Base-by-base conservation (phyloP, 2,329 filamentous ascomycete species). In the Fusarium sp. region DNA sequence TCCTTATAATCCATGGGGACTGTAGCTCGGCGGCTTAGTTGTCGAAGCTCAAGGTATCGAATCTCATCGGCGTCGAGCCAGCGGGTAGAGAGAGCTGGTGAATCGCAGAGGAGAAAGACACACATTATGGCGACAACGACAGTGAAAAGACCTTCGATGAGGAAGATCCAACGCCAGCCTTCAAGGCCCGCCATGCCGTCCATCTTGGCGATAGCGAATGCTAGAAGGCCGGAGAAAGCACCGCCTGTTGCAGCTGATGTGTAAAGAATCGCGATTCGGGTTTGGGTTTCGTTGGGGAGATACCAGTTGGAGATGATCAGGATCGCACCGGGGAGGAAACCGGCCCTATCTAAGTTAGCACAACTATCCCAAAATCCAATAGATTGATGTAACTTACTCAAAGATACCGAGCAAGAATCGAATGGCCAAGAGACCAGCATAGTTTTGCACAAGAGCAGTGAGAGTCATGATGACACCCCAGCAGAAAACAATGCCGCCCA, bases 141-240 rank as follows among this genome's bases (percentile, higher is more conserved):
- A 2, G 69, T 71, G 13, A 66, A 48, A 3, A 71, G 56, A 8
- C 63, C 63, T 18, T 66, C 63, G 3, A 66, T 38, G 5, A 66
- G 33, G 12, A 66, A 66, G 52, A 57, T 68, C 69, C 60, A 73
- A 5, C 66, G 59, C 70, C 70, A 73, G 3, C 70, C 70, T 20
- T 54, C 67, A 1, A 73, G 40, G 0, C 70, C 67, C 7, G 61
- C 62, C 40, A 67, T 14, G 0, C 62, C 62, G 18, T 67, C 69
- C 70, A 73, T 70, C 4, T 70, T 57, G 14, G 57, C 53, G 8
- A 73, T 73, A 9, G 53, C 67, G 1, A 67, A 67, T 3, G 70
- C 70, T 0, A 73, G 53, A 11, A 73, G 62, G 6, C 70, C 70
- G 2, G 70, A 85, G 37, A 86, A 82, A 0, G 66, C 55, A 37